These are phyloP conservation scores for Fusarium longipes DNA, from an alignment of 2,329 filamentous ascomycete species.

Conservation along the genomic window DNA sequence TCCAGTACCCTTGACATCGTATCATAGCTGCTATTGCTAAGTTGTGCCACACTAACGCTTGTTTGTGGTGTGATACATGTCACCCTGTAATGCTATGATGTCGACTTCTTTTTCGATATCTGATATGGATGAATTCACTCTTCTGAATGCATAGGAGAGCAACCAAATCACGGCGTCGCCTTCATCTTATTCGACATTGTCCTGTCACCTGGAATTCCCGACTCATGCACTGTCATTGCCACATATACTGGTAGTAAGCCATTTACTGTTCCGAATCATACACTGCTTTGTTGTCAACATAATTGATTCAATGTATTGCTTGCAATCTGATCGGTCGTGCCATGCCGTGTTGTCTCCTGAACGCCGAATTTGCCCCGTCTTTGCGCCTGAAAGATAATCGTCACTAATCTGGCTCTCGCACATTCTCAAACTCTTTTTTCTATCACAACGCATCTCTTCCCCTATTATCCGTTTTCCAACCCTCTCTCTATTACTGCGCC, in stretches of 20 bases:
- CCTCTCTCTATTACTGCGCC: constrained; percentile 40
- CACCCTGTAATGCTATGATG: constrained; percentile 15
- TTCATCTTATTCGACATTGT: constrained; percentile 11
- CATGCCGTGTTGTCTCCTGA: constrained; percentile 24
- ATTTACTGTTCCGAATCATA: not conserved
- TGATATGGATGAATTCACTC: constrained; percentile 7
- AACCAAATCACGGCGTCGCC: not conserved
- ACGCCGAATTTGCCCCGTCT: constrained; percentile 42
- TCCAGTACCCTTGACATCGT: not conserved
- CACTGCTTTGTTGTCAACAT: not conserved
- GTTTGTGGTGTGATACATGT: constrained; percentile 17
- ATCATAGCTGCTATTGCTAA: not conserved
- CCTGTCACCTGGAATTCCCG: constrained; percentile 8
- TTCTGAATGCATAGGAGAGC: not conserved
- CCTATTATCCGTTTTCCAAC: constrained; percentile 12
- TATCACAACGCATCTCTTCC: not conserved
- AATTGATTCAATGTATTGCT: constrained; percentile 8
- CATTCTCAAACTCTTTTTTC: constrained; percentile 16
- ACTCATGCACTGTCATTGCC: not conserved
- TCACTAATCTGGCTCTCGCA: constrained; percentile 8
- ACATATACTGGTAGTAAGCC: not conserved
- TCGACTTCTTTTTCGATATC: constrained; percentile 8
- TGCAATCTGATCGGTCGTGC: constrained; percentile 26
- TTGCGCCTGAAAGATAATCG: constrained; percentile 17
- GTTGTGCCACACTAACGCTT: constrained; percentile 4